Conservation (phyloP, 768 basidiomycete genomes). For the Rossbeevera mucosa region DNA sequence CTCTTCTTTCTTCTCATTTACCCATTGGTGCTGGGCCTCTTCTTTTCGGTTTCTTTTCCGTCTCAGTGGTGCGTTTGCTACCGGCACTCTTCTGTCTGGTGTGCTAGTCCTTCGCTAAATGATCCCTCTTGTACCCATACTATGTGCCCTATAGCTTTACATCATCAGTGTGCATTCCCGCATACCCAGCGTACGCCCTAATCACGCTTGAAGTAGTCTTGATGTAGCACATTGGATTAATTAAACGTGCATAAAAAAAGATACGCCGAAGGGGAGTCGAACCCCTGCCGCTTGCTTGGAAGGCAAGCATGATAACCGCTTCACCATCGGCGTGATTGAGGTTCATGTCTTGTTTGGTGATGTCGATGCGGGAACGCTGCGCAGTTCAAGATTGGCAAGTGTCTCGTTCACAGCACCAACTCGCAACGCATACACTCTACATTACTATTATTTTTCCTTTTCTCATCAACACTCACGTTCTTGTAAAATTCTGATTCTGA, state of each 20-base stretch:
- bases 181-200: neutral
- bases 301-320: slow-evolving; percentile 93
- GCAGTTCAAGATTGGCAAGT: neutral
- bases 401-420: slow-evolving; percentile 12
- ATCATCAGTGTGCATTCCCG: neutral
- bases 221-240: slow-evolving; percentile 1
- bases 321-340: slow-evolving; percentile 60
- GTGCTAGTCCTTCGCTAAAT: slow-evolving; percentile 11
- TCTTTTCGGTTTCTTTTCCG: slow-evolving; percentile 3
- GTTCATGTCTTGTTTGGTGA: neutral
- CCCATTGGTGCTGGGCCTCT: slow-evolving; percentile 10
- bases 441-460: slow-evolving; percentile 10
- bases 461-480: neutral
- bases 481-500: neutral
- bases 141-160: slow-evolving; percentile 3
- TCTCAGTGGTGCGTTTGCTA: neutral
- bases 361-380: neutral
- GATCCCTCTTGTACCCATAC: neutral
- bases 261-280: slow-evolving; percentile 65
- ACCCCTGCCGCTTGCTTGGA: slow-evolving; percentile 77
- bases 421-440: slow-evolving; percentile 21
- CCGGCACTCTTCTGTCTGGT: neutral
- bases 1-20: slow-evolving; percentile 5
- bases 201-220: slow-evolving; percentile 9
- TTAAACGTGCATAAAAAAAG: too few relatives aligned